Percentiles rank a stretch among this genome's conserved stretches.
Conservation (phyloP, 345 rosid species). For the Gossypium anomalum region DNA sequence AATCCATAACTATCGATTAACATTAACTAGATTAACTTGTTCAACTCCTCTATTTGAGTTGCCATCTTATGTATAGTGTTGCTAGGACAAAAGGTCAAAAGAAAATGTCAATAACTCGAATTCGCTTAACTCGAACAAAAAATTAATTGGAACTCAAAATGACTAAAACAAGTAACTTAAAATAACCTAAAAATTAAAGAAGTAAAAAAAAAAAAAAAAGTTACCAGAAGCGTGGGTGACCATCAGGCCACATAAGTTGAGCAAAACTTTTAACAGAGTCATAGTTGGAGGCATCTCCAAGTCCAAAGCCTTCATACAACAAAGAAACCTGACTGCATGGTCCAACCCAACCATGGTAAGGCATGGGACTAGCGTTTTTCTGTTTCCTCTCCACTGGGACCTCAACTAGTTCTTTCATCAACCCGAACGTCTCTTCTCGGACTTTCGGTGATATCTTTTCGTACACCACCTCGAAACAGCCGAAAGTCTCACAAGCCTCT, state of each 20-base stretch:
- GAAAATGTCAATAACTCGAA: no score
- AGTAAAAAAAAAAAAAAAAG: no score
- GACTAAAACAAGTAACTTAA: no score
- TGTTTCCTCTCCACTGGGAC: conserved; percentile 13
- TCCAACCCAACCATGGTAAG: conserved; percentile 16
- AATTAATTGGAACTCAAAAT: no score
- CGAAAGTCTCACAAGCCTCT: conserved; percentile 3
- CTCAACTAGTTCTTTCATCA: conserved; percentile 3
- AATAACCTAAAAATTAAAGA: no score
- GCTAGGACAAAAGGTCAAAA: neutral
- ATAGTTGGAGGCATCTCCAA: conserved; percentile 17
- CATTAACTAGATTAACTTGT: neutral
- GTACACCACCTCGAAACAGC: conserved; percentile 11
- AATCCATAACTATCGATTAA: no score
- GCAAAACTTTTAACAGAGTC: conserved; percentile 7
- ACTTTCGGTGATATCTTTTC: neutral
- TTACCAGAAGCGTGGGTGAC: conserved; percentile 10
- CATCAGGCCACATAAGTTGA: conserved; percentile 14
- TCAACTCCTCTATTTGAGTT: conserved; percentile 16
- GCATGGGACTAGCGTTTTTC: conserved; percentile 13
- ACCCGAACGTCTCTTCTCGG: neutral
- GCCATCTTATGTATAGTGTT: neutral
- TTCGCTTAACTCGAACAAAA: no score
- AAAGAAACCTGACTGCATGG: neutral
- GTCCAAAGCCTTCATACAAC: conserved; percentile 13